phyloP scores from a whole-genome alignment of 2,329 filamentous ascomycete genomes.

The Ascochyta koolunga region DNA sequence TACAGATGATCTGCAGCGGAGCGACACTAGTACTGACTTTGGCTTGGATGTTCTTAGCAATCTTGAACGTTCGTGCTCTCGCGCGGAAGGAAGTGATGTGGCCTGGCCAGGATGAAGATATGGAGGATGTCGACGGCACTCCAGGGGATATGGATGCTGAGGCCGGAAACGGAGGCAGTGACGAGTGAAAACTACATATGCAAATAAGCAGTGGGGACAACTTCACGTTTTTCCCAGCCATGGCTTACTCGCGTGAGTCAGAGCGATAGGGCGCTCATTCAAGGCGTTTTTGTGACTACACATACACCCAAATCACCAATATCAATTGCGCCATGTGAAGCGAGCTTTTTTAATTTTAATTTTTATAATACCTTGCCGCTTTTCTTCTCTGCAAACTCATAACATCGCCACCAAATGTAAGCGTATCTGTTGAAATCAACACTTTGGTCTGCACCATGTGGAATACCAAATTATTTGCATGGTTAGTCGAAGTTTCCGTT shows the following conservation, averaged over 20 bases:
- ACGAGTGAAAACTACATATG: neutral
- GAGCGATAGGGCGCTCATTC: neutral
- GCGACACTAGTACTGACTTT: conserved; percentile 61
- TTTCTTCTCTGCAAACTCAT: neutral
- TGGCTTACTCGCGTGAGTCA: neutral
- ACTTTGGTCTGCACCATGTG: conserved; percentile 18
- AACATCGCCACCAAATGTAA: conserved; percentile 8
- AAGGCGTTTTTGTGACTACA: neutral
- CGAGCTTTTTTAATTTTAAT: neutral
- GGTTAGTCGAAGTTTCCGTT: conserved; percentile 19
- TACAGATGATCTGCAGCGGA: conserved; percentile 60
- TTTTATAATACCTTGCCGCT: no score
- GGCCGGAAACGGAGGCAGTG: neutral
- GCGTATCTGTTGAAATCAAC: conserved; percentile 10
- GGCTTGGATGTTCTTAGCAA: conserved; percentile 61
- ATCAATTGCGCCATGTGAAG: neutral
- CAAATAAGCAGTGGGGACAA: neutral
- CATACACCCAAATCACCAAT: neutral
- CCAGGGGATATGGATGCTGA: neutral
- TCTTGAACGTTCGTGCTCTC: conserved; percentile 59
- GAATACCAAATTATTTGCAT: conserved; percentile 10
- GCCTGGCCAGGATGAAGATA: conserved; percentile 67
- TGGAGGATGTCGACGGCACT: conserved; percentile 40
- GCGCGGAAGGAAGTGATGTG: conserved; percentile 56
- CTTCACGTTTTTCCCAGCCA: neutral